Base-by-base conservation (phyloP, 2,329 filamentous ascomycete genomes). In the Phialophora verrucosa region DNA sequence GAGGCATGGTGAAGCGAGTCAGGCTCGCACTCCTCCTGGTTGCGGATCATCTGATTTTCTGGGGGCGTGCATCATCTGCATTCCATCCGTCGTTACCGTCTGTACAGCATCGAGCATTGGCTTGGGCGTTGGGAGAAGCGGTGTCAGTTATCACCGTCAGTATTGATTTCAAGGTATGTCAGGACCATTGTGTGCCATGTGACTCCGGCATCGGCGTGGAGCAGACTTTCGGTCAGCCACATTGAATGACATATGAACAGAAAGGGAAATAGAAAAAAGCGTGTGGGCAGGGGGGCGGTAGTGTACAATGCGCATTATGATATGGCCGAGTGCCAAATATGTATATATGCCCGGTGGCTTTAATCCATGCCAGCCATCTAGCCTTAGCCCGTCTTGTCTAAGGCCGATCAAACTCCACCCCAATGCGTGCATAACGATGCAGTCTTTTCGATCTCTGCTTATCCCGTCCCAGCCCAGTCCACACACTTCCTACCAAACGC, bases 81-180 rank as follows among this genome's bases (percentile, higher is more conserved):
- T 44, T 44, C 14, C 14, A 20, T 20, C 4, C 38, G 23, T 23
- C n/a, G 14, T 20, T 35, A n/a, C n/a, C 57, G 57, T 49, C 47
- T 51, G 42, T 35, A 59, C 57, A 59, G 57, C 57, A 59, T 59
- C 44, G 4, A 51, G 57, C 42, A 59, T 59, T 32, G n/a, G 29
- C n/a, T 31, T 31, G 6, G 57, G 57, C 29, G 57, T 59, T 49
- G 12, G 17, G n/a, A 49, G 23, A 4, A 35, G 31, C 23, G 10
- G 44, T 38, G 25, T 50, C 23, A 8, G 23, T 59, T 6, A n/a
- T 44, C 38, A 44, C 6, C 12, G 2, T n/a, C 17, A 44, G 38
- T 44, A 44, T 44, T 44, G 17, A 8, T n/a, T n/a, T 44, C 38
- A n/a, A 44, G 38, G 38, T n/a, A 44, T n/a, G 38, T 44, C 38